Conservation (phyloP, 352 stramenopile genomes). For the Phytophthora tubulina region DNA sequence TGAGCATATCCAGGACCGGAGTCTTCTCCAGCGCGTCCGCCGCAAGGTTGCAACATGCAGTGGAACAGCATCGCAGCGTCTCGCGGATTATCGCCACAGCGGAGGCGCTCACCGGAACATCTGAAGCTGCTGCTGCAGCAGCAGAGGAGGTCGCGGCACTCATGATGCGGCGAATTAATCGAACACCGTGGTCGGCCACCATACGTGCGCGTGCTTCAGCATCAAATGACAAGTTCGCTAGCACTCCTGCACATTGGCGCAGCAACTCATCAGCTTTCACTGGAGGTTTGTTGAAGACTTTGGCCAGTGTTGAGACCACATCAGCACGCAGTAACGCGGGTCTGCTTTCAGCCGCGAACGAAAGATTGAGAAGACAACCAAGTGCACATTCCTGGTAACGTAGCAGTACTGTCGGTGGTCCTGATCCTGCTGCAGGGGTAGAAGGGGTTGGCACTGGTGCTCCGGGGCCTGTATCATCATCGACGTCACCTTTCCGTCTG, state of each 20-base stretch:
- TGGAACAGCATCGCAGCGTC: conserved; percentile 75
- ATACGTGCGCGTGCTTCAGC: conserved; percentile 64
- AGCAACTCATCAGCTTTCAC: conserved; percentile 73
- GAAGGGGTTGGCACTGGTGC: conserved; percentile 44
- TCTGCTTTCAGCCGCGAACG: conserved; percentile 73
- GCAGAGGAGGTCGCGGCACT: conserved; percentile 39
- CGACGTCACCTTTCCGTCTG: conserved; percentile 64
- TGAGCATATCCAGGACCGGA: conserved; percentile 78
- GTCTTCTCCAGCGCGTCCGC: conserved; percentile 77
- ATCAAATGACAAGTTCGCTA: conserved; percentile 86
- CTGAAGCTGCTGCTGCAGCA: conserved; percentile 25
- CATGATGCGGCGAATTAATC: conserved; percentile 77
- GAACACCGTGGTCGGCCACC: conserved; percentile 72
- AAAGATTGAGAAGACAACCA: conserved; percentile 83
- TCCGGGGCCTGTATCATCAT: conserved; percentile 53
- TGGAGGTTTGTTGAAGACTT: conserved; percentile 70
- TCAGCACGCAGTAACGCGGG: conserved; percentile 71
- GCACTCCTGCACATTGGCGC: conserved; percentile 68
- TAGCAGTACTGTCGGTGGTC: conserved; percentile 51
- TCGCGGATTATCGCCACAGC: conserved; percentile 58
- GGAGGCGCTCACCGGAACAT: conserved; percentile 28
- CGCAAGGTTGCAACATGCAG: conserved; percentile 81
- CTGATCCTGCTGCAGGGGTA: conserved; percentile 22
- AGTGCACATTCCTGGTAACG: conserved; percentile 79
- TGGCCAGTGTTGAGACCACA: conserved; percentile 66